Evolutionary conservation across 2,329 filamentous ascomycete genomes (phyloP).

Genomic region (Aspergillus sp.): DNA sequence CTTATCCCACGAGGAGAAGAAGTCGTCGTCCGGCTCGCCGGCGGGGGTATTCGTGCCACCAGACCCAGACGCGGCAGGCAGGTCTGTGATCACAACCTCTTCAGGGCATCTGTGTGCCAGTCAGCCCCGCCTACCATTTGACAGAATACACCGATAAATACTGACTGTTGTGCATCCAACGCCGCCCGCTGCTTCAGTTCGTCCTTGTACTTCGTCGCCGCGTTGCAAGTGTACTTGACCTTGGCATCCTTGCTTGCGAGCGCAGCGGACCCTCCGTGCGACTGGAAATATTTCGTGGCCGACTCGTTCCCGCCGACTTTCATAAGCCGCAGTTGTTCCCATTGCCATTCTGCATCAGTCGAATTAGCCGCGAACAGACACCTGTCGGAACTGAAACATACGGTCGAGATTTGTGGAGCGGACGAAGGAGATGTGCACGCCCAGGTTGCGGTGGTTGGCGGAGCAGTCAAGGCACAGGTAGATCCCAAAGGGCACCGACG

Average conservation of each 20-base stretch:
- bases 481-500: slow-evolving; percentile 91
- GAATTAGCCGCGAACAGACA: no score
- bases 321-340: slow-evolving; percentile 94
- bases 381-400: no score
- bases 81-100: slow-evolving; percentile 77
- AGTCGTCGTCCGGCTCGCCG: slow-evolving; percentile 77
- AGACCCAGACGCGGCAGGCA: slow-evolving; percentile 46
- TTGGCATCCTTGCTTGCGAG: slow-evolving; percentile 94
- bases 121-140: slow-evolving; percentile 5
- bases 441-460: slow-evolving; percentile 90
- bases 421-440: slow-evolving; percentile 98
- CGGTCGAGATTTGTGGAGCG: slow-evolving; percentile 96
- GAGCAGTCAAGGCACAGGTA: slow-evolving; percentile 98
- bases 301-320: slow-evolving; percentile 98
- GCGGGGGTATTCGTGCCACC: slow-evolving; percentile 68
- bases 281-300: slow-evolving; percentile 95
- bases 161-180: slow-evolving; percentile 75
- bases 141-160: slow-evolving; percentile 5
- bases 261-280: slow-evolving; percentile 86
- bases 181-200: slow-evolving; percentile 80
- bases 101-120: slow-evolving; percentile 67
- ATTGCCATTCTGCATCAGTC: slow-evolving; percentile 71
- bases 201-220: slow-evolving; percentile 96
- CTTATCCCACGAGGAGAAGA: slow-evolving; percentile 99
- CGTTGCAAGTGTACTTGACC: slow-evolving; percentile 88